Conservation (phyloP, 2,329 filamentous ascomycete species). For the Arthroderma sp. region DNA sequence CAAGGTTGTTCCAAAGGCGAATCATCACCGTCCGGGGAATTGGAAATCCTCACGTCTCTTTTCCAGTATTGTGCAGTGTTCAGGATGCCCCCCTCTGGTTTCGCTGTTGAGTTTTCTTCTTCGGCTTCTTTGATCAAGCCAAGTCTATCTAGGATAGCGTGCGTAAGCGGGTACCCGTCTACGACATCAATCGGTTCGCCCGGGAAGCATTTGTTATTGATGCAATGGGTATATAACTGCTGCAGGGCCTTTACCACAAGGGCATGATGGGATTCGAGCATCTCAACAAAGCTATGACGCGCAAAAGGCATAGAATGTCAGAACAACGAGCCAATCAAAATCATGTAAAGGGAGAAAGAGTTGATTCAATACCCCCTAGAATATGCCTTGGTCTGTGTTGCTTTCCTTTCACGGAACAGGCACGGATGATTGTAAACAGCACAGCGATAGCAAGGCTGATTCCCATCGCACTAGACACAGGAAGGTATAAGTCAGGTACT, state of each 20-base stretch:
- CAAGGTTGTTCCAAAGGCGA: constrained; percentile 21
- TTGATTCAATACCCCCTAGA: constrained; percentile 25
- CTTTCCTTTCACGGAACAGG: constrained; percentile 32
- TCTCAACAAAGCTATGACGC: constrained; percentile 28
- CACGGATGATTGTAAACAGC: constrained; percentile 32
- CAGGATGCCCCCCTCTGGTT: constrained; percentile 20
- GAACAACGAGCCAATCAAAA: neutral
- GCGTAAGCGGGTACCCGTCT: constrained; percentile 30
- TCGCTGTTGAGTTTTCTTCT: constrained; percentile 20
- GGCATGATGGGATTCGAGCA: constrained; percentile 32
- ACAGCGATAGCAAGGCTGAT: constrained; percentile 33
- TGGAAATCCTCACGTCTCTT: constrained; percentile 21
- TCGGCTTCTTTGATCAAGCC: constrained; percentile 33
- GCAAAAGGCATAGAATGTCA: neutral
- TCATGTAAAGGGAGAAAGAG: neutral
- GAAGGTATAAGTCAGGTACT: constrained; percentile 6
- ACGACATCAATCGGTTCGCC: constrained; percentile 29
- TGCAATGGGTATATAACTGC: constrained; percentile 28
- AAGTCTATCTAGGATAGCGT: constrained; percentile 30
- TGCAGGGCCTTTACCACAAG: constrained; percentile 31
- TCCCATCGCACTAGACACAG: constrained; percentile 28
- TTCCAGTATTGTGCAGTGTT: constrained; percentile 27
- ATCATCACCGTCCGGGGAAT: constrained; percentile 26
- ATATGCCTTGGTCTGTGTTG: constrained; percentile 32
- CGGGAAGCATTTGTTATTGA: constrained; percentile 31